Conservation (phyloP, 371 early-diverging fungal species). For the Thermomucor indicae-seudaticae region DNA sequence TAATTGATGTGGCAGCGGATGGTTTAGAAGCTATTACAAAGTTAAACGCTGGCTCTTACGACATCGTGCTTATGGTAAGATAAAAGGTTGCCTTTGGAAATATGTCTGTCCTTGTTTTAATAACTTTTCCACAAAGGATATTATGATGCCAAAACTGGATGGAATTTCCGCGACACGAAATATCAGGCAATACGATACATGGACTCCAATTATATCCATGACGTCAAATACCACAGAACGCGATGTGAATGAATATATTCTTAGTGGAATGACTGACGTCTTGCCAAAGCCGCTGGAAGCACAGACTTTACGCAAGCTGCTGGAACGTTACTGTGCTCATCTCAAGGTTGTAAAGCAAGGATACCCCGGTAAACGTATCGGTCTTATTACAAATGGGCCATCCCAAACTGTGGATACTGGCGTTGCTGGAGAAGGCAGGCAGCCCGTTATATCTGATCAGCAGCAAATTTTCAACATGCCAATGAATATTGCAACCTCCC, state of each 20-base stretch:
- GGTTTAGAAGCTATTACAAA: slow-evolving; percentile 60
- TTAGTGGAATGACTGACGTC: slow-evolving; percentile 80
- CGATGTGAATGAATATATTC: slow-evolving; percentile 63
- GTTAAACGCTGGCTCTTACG: slow-evolving; percentile 54
- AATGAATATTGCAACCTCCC: no score
- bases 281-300: slow-evolving; percentile 71
- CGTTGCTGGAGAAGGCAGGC: neutral
- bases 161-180: slow-evolving; percentile 69
- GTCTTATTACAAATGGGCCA: neutral
- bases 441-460: neutral
- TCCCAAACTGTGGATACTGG: neutral
- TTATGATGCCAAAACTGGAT: slow-evolving; percentile 74
- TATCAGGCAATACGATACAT: slow-evolving; percentile 70
- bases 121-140: slow-evolving; percentile 44
- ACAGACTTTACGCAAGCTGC: slow-evolving; percentile 28
- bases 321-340: slow-evolving; percentile 54
- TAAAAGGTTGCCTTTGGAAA: neutral
- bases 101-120: neutral
- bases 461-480: no score
- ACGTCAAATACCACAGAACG: slow-evolving; percentile 63
- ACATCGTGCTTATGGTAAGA: slow-evolving; percentile 72
- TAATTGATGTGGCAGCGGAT: slow-evolving; percentile 70
- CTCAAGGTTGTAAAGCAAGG: slow-evolving; percentile 23
- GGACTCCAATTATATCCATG: slow-evolving; percentile 78
- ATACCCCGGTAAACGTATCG: neutral